Percentiles rank a stretch among this genome's conserved stretches.
Conservation (phyloP, 176 grass and related monocot genomes). For the Paspalum vaginatum region DNA sequence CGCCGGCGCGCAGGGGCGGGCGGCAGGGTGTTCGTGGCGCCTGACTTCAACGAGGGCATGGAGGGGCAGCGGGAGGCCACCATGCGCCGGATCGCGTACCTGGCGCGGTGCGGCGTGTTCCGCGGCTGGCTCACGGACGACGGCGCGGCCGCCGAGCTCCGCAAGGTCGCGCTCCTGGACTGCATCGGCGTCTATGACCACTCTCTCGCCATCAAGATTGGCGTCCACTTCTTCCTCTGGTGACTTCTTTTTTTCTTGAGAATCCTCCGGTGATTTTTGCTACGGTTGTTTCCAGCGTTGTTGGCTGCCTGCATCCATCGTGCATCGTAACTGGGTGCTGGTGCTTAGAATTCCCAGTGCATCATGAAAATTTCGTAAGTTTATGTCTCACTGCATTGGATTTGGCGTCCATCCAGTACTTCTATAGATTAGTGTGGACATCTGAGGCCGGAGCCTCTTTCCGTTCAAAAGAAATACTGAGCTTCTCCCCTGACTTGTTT, state of each 20-base stretch:
- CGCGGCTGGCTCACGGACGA: constrained; percentile 66
- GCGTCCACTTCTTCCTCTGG: constrained; percentile 89
- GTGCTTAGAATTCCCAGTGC: neutral
- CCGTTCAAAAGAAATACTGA: too few species aligned
- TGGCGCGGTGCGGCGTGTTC: constrained; percentile 61
- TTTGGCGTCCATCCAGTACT: neutral
- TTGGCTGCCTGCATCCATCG: neutral
- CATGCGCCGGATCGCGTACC: constrained; percentile 66
- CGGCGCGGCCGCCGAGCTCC: constrained; percentile 47
- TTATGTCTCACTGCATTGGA: neutral
- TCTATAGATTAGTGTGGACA: too few species aligned
- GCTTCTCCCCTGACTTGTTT: too few species aligned
- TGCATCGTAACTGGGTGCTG: neutral
- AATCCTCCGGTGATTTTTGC: constrained; percentile 59
- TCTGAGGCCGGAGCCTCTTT: too few species aligned
- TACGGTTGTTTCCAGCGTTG: neutral
- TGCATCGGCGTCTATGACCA: constrained; percentile 75
- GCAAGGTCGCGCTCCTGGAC: constrained; percentile 62
- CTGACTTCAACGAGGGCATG: constrained; percentile 70
- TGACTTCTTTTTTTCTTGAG: constrained; percentile 2
- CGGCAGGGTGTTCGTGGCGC: constrained; percentile 53
- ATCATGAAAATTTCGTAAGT: neutral
- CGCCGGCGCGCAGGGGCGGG: constrained; percentile 36
- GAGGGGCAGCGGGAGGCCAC: constrained; percentile 71
- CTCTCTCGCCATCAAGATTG: constrained; percentile 74